These are phyloP conservation scores for Candida tropicalis DNA, from an alignment of 1,139 yeast genomes.

Conservation along the genomic window DNA sequence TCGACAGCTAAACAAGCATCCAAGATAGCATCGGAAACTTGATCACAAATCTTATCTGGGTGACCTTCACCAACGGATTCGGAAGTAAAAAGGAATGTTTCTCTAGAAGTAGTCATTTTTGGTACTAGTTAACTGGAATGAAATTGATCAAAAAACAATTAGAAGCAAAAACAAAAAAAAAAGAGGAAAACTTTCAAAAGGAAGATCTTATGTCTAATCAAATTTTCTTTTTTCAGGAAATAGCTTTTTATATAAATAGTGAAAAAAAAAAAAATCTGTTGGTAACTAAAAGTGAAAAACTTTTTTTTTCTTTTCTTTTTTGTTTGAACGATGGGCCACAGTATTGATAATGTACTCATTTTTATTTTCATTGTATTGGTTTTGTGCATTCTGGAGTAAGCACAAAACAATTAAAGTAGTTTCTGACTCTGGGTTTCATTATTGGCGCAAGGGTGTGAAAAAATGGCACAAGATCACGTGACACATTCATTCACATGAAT, in stretches of 20 bases:
- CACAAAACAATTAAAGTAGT: not conserved
- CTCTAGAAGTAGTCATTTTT: constrained; percentile 26
- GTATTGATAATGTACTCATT: not conserved
- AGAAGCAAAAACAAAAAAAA: constrained; percentile 3
- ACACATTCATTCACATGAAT: not conserved
- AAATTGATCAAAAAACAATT: constrained; percentile 5
- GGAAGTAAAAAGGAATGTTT: constrained; percentile 80
- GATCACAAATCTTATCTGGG: constrained; percentile 99
- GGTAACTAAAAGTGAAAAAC: constrained; percentile 1
- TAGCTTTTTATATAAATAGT: not conserved
- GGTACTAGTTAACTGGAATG: not conserved
- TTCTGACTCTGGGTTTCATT: constrained; percentile 9
- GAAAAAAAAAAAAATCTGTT: constrained; percentile 1
- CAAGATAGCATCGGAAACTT: constrained; percentile 96
- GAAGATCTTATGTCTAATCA: constrained; percentile 1
- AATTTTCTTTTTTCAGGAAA: constrained; percentile 5
- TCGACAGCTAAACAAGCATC: constrained; percentile 97
- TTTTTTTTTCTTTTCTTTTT: constrained; percentile 4
- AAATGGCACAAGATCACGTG: constrained; percentile 13
- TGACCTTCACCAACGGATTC: constrained; percentile 99
- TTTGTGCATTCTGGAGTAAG: not conserved
- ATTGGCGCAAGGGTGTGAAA: constrained; percentile 9
- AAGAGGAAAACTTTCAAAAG: not conserved
- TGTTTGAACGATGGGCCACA: constrained; percentile 8
- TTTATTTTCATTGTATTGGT: not conserved